Evolutionary conservation across 495 filamentous ascomycete genomes (phyloP), one percentile per base, ranked within the genome.

Genomic region (Annulohypoxylon maeteangense): DNA sequence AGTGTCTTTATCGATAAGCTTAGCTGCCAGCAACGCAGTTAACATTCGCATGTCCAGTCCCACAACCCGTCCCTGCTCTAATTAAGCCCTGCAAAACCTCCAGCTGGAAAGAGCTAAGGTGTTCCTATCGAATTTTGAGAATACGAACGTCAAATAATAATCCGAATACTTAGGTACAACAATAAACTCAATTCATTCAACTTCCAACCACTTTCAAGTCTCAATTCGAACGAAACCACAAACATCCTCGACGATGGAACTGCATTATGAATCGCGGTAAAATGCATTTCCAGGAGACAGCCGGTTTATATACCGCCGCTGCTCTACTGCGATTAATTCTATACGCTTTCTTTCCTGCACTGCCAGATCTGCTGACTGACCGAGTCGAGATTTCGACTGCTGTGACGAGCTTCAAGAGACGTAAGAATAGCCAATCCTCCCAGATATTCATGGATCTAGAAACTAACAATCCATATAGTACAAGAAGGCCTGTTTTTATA

Each of bases 401-500:
- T 16, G 91, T 98, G 25, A 97, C 91, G 64, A 97, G 95, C 87
- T 99, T 97, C 87, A 99, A 98, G 83, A 89, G 96, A 88, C 81
- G 94, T 97, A 84, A 80, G 90, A 0, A 14, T 1, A 16, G 22
- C 40, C 2, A 20, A 47, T 45, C 12, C 8, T 0, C 38, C 57
- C 31, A 8, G 25, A 29, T 32, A 31, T 45, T 10, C 12, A n/a
- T 36, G 8, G 16, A n/a, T 7, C 36, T n/a, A 25, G 25, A 44
- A 59, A 32, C 31, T 63, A 4, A 54, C 27, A 20, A 1, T 61
- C 6, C 20, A 8, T 55, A 22, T 34, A 97, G 93, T 99, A 56
- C 94, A 98, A 81, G 95, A 99, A 82, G 95, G 95, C 29, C 84
- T 99, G 50, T 98, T 97, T 76, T 89, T 99, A 3, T 98, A 98